Base-by-base conservation (phyloP, 1,284 basidiomycete species). In the Papiliotrema fonsecae region DNA sequence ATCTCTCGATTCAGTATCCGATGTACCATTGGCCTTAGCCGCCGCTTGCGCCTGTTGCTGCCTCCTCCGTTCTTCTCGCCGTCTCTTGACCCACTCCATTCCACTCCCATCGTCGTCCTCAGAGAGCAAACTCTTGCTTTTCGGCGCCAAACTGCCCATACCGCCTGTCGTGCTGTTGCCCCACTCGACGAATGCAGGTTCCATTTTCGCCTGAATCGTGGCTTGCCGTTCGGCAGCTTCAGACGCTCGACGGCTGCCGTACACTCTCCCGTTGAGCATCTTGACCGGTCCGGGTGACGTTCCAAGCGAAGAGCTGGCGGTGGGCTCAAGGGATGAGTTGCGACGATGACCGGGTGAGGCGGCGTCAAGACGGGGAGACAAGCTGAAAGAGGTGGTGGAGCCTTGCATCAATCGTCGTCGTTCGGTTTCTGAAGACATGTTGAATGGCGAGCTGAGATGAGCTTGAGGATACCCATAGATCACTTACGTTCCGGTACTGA, bases 111-210 rank as follows among this genome's bases (percentile, higher is more conserved):
- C 72, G 42, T 73, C 69, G 13, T 62, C 62, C 35, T 73, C 70
- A 9, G 48, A 56, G 10, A 61, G 32, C 25, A 57, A 51, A 1
- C 55, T 53, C 7, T 50, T 37, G 22, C 18, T 45, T 11, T 24
- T 44, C 24, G 38, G 37, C 14, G 50, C 18, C 14, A 43, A 31
- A 30, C 31, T 43, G n/a, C 49, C 50, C n/a, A 54, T 10, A 11
- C 52, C 52, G 11, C 51, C 58, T 2, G 39, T 19, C 31, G 54
- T 54, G 16, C 47, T 54, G 39, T 58, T 45, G 4, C 72, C 70
- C 72, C 72, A 74, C 49, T 74, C 72, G 31, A 69, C 64, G 45
- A 74, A 74, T 11, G 60, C 67, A 13, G 72, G 72, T 51, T 74
- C 72, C 25, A 51, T 50, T 21, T 50, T 49, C 43, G 60, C 60